Conservation (phyloP, 768 basidiomycete genomes). For the Amanita molliuscula region DNA sequence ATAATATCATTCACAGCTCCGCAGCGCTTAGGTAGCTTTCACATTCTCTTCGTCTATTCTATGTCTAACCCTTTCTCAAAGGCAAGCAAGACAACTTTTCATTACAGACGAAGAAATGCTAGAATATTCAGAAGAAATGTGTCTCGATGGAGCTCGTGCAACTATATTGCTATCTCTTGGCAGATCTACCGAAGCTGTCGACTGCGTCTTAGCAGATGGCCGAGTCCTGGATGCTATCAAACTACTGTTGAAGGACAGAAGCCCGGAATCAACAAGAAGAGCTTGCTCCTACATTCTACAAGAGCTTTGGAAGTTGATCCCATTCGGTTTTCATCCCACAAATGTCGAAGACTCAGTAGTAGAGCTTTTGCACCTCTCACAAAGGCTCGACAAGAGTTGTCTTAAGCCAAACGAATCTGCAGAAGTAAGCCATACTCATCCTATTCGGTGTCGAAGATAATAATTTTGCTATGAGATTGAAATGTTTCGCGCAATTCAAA, state of each 20-base stretch:
- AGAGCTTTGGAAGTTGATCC: constrained; percentile 33
- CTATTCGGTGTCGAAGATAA: background rate
- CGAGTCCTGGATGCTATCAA: constrained; percentile 35
- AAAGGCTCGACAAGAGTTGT: constrained; percentile 8
- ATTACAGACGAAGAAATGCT: constrained; percentile 37
- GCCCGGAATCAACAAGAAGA: constrained; percentile 16
- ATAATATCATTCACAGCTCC: background rate
- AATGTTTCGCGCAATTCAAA: constrained; percentile 12
- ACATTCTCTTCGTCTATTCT: background rate
- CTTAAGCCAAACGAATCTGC: constrained; percentile 6
- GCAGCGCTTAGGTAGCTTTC: background rate
- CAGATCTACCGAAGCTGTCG: constrained; percentile 38
- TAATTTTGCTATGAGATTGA: constrained; percentile 7
- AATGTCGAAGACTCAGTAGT: constrained; percentile 7
- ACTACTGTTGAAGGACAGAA: constrained; percentile 28
- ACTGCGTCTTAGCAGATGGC: constrained; percentile 38
- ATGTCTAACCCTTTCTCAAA: constrained; percentile 13
- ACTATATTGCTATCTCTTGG: constrained; percentile 31
- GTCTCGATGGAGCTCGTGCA: constrained; percentile 38
- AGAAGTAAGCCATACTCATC: constrained; percentile 8
- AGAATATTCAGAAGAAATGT: constrained; percentile 46
- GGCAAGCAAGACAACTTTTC: constrained; percentile 40
- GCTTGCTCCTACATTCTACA: constrained; percentile 31
- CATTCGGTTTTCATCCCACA: constrained; percentile 23
- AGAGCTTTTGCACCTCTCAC: constrained; percentile 18